Evolutionary conservation across 2,329 filamentous ascomycete species (phyloP).

Genomic region (Fusarium globosum): DNA sequence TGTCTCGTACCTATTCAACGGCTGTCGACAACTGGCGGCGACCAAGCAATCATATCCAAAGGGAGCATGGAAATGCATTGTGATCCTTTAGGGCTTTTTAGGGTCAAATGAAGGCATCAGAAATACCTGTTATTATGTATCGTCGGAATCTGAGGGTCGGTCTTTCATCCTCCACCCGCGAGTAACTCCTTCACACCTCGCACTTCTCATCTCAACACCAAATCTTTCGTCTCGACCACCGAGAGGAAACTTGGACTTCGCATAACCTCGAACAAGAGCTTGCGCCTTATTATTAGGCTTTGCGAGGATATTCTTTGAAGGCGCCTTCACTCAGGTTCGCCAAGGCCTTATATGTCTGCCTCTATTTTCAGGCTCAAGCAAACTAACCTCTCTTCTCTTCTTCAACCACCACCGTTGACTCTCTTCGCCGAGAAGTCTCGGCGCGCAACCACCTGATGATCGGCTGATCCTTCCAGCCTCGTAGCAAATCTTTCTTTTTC

Average conservation of each 20-base stretch:
- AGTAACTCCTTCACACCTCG: neutral
- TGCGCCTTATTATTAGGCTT: no score
- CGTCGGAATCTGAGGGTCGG: neutral
- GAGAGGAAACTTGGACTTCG: neutral
- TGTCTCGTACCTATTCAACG: neutral
- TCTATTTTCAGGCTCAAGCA: slow-evolving; percentile 7
- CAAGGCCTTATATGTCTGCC: neutral
- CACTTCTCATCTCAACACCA: neutral
- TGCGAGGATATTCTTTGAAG: neutral
- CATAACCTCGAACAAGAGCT: neutral
- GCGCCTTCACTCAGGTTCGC: neutral
- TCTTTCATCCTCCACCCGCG: neutral
- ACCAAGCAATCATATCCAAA: neutral
- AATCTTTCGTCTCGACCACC: neutral
- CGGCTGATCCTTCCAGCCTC: no score
- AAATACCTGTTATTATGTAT: neutral
- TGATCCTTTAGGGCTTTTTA: neutral
- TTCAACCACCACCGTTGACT: neutral
- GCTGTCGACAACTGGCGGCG: neutral
- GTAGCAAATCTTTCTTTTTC: neutral
- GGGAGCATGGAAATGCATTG: neutral
- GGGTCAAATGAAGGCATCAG: neutral
- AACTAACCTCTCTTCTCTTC: neutral
- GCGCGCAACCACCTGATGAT: neutral
- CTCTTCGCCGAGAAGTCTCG: neutral